Base-by-base conservation (phyloP, 768 basidiomycete genomes). In the Kwoniella dendrophila region DNA sequence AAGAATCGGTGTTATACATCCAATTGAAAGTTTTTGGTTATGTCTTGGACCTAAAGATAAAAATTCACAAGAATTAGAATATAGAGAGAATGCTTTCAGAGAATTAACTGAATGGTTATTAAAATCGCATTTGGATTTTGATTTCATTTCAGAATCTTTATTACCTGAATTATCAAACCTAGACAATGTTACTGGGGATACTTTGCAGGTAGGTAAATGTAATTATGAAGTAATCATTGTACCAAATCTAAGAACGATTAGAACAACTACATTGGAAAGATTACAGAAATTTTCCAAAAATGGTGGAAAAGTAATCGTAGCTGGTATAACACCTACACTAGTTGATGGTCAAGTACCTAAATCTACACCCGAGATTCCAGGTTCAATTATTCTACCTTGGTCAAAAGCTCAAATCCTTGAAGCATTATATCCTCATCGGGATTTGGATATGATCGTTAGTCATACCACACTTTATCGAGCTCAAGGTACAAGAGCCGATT, bases 1-100 rank as follows among this genome's bases (percentile, higher is more conserved):
- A 12, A 32, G 70, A 27, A 60, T 73, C 4, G 72, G 70, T 7
- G 72, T 73, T n/a, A 71, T 73, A 24, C 72, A 73, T 50, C 72
- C 72, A 6, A 55, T 73, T 33, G 72, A 73, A 56, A 66, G 63
- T 57, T 71, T 59, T 44, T 73, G 72, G 72, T 58, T 73, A 14
- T 62, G 63, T 50, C 67, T 55, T 27, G 72, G 72, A 38, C 72
- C 72, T 3, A 54, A 61, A 32, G 63, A 71, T 55, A 44, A 59
- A 44, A 67, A 67, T 41, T 54, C 56, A 10, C 59, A 62, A 30
- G 67, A 71, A 53, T 34, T 60, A 18, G 67, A 56, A 18, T 59
- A 29, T 33, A 62, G 72, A n/a, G 70, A 71, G 20, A 47, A 59
- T 18, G 62, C 65, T 1, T 68, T 68, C 30, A 44, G 41, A 10